These are phyloP conservation scores for Plectosphaerella sp. DNA, from an alignment of 2,329 filamentous ascomycete genomes.

Conservation along the genomic window DNA sequence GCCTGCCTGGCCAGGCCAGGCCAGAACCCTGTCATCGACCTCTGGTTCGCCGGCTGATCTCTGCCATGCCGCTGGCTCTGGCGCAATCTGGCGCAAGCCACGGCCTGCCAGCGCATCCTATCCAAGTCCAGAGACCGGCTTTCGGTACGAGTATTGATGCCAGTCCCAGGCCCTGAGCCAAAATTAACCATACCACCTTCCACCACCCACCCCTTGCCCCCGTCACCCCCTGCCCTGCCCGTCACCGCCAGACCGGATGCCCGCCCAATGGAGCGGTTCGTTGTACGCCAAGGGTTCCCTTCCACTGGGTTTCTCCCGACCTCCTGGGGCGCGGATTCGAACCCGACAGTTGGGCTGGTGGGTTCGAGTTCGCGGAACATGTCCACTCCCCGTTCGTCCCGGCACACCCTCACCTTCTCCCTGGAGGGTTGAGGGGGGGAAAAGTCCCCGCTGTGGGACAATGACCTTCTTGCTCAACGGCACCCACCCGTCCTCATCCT, in stretches of 20 bases:
- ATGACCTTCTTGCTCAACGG: neutral
- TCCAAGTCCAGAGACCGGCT: neutral
- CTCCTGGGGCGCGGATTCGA: slow-evolving; percentile 4
- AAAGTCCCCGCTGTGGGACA: neutral
- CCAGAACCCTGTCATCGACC: neutral
- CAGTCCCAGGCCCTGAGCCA: too few relatives aligned
- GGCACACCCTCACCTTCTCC: neutral
- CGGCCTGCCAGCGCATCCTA: slow-evolving; percentile 8
- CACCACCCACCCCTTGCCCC: too few relatives aligned
- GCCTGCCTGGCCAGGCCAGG: neutral
- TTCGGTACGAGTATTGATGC: too few relatives aligned
- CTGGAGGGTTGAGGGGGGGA: neutral
- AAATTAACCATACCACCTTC: too few relatives aligned
- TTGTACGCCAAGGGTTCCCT: slow-evolving; percentile 1
- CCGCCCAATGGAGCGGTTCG: neutral
- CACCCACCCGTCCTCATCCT: neutral
- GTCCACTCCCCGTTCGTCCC: neutral
- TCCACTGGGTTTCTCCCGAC: neutral
- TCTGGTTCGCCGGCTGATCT: slow-evolving; percentile 4
- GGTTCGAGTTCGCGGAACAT: slow-evolving; percentile 6
- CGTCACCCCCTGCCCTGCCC: neutral
- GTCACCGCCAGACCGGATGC: neutral
- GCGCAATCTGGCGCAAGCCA: slow-evolving; percentile 9
- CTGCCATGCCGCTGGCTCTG: slow-evolving; percentile 3
- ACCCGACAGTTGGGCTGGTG: slow-evolving; percentile 11